These are phyloP conservation scores for Globisporangium paroecandrum DNA, from an alignment of 352 stramenopile species.

Conservation along the genomic window DNA sequence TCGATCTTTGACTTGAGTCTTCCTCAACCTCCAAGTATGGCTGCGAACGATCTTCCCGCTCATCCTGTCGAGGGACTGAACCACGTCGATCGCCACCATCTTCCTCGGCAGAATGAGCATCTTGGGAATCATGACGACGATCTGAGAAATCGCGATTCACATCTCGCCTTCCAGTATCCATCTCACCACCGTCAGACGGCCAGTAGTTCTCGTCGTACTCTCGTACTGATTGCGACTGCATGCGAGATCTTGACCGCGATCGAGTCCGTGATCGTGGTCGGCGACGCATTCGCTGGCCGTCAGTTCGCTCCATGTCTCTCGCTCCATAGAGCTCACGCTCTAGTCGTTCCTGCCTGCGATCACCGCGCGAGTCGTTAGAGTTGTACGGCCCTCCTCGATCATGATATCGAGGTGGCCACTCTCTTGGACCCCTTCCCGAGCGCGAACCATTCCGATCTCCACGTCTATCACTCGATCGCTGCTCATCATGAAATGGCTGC, in stretches of 20 bases:
- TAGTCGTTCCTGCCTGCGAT: conserved; percentile 1
- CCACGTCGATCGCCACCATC: background rate
- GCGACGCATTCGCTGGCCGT: background rate
- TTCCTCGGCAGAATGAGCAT: background rate
- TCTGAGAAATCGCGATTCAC: background rate
- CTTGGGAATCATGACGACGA: background rate
- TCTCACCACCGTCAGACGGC: background rate
- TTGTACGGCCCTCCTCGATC: background rate
- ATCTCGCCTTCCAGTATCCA: background rate
- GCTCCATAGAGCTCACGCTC: background rate
- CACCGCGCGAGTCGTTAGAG: background rate
- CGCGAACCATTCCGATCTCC: background rate
- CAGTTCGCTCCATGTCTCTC: background rate
- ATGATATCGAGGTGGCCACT: conserved; percentile 10
- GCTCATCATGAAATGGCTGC: conserved; percentile 15
- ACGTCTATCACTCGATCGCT: background rate
- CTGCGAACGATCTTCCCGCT: background rate
- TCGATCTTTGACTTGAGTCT: background rate
- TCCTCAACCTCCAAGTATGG: background rate
- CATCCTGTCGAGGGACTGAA: background rate
- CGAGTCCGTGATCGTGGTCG: conserved; percentile 7
- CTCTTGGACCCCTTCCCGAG: conserved; percentile 4
- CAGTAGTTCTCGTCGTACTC: conserved; percentile 10
- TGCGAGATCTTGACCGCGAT: conserved; percentile 5
- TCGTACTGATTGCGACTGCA: conserved; percentile 1